Percentiles rank a stretch among this genome's conserved stretches.
These are phyloP conservation scores for rapeseed (Brassica napus) DNA, from an alignment of 345 rosid genomes.

Conservation along the genomic window Da-Ae NC_063434.1:3692001-3692500, in stretches of 20 bases:
- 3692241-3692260: slow-evolving; percentile 43
- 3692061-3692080: slow-evolving; percentile 57
- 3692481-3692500: slow-evolving; percentile 93
- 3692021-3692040: slow-evolving; percentile 48
- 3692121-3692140: slow-evolving; percentile 75
- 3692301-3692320: slow-evolving; percentile 96
- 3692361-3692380: slow-evolving; percentile 51
- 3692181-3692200: slow-evolving; percentile 26
- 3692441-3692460: slow-evolving; percentile 90
- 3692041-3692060: slow-evolving; percentile 43
- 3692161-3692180: slow-evolving; percentile 28
- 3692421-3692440: no score
- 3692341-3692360: slow-evolving; percentile 99
- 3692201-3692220: slow-evolving; percentile 3
- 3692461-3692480: slow-evolving; percentile 94
- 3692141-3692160: slow-evolving; percentile 54
- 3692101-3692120: slow-evolving; percentile 65
- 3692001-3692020: slow-evolving; percentile 44
- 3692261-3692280: slow-evolving; percentile 56
- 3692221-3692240: slow-evolving; percentile 63
- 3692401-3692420: not conserved
- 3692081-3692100: slow-evolving; percentile 78
- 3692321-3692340: slow-evolving; percentile 95
- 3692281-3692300: slow-evolving; percentile 97
- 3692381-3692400: slow-evolving; percentile 26